Base-by-base conservation (phyloP, 75 land plant species). In the Pinus taeda region DNA sequence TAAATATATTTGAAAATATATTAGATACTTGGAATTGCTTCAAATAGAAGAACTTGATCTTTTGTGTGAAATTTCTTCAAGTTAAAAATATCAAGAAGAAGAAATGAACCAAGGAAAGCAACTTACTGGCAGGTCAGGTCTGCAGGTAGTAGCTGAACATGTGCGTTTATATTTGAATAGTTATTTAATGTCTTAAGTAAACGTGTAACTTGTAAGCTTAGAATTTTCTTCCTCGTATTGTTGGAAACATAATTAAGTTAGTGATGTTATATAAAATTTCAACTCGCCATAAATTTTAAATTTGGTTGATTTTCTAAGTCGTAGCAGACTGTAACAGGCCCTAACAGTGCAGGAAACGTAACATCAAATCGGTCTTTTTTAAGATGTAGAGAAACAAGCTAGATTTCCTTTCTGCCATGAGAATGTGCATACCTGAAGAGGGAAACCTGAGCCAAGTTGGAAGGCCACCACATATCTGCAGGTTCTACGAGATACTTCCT, bases 51-150 rank as follows among this genome's bases (percentile, higher is more conserved):
- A 56, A 9, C 45, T 57, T 42, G 72, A 60, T 58, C 73, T 39
- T 4, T 37, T 37, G 22, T 56, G 6, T 29, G 57, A 24, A 73
- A 76, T 6, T 0, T 33, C 24, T 76, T 60, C 15, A 20, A 36
- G 92, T 39, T 5, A 39, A 5, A 39, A 92, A 94, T 94, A 93
- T 76, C 96, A 91, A 80, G 96, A 91, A 81, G 88, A 94, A 59
- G 96, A 93, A 80, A 93, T 93, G 94, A 89, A 90, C 57, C 91
- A 88, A 8, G 96, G 93, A 84, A 76, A 77, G 87, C 96, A 81
- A 93, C 93, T 29, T 91, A 91, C 78, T 93, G 93, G 96, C 96
- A 93, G 75, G 96, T 92, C 96, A 61, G 94, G 92, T 64, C 74
- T 93, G 53, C 96, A 93, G 89, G 93, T 79, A 77, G 62, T 56